A percentile compares a stretch with the other conserved stretches of the same genome.
Evolutionary conservation across 2,329 filamentous ascomycete genomes (phyloP).

Genomic region (Lizonia empirigonia): DNA sequence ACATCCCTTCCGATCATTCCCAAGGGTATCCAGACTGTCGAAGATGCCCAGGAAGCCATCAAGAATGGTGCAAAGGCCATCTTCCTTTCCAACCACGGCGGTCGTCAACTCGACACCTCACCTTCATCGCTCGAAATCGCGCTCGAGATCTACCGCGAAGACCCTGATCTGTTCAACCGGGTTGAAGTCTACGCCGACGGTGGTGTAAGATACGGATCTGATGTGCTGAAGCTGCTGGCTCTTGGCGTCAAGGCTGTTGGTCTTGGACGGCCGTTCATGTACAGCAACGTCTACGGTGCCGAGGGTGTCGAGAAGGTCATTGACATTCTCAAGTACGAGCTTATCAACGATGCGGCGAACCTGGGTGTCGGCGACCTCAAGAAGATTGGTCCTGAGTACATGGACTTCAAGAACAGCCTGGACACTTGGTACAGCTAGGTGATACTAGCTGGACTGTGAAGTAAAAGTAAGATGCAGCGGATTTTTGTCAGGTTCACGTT

Average conservation of each 20-base stretch:
- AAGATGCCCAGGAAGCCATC: slow-evolving; percentile 47
- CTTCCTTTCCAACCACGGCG: slow-evolving; percentile 52
- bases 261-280: slow-evolving; percentile 59
- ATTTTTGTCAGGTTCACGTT: no score
- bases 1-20: slow-evolving; percentile 48
- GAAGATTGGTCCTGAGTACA: slow-evolving; percentile 33
- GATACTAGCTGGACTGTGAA: neutral
- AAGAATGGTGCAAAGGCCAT: slow-evolving; percentile 47
- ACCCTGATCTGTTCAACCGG: slow-evolving; percentile 48
- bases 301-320: slow-evolving; percentile 65
- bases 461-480: no score
- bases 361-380: slow-evolving; percentile 40
- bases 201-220: slow-evolving; percentile 49
- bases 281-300: slow-evolving; percentile 62
- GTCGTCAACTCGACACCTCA: slow-evolving; percentile 52
- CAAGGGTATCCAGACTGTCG: slow-evolving; percentile 50
- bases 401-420: slow-evolving; percentile 27
- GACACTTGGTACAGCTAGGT: slow-evolving; percentile 23
- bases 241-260: slow-evolving; percentile 51
- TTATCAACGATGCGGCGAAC: slow-evolving; percentile 47
- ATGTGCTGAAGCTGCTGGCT: slow-evolving; percentile 48
- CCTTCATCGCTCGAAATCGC: slow-evolving; percentile 76
- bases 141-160: slow-evolving; percentile 71
- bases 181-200: slow-evolving; percentile 51
- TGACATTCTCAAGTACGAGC: slow-evolving; percentile 58